Conservation (phyloP, 1,139 yeast species). For the Saccharomyces uvarum region DNA sequence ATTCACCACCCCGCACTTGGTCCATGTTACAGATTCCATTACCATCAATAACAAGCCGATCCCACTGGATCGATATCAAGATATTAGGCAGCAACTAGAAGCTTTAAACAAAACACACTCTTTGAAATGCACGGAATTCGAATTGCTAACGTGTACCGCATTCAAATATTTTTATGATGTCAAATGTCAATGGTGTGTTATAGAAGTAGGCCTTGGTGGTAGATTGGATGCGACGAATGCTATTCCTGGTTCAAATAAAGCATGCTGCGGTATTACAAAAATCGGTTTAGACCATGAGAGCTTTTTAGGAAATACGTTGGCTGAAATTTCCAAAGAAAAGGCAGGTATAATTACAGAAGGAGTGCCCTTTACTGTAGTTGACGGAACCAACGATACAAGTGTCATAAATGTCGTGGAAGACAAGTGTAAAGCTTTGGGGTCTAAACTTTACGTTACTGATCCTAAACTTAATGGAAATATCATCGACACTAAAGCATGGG, state of each 20-base stretch:
- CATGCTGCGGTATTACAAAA: conserved; percentile 71
- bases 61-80: conserved; percentile 39
- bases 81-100: conserved; percentile 35
- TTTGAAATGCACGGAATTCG: conserved; percentile 79
- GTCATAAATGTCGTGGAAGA: conserved; percentile 40
- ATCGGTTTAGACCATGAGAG: conserved; percentile 79
- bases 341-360: conserved; percentile 70
- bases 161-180: conserved; percentile 58
- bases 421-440: conserved; percentile 28
- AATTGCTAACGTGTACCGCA: conserved; percentile 75
- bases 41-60: conserved; percentile 56
- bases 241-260: conserved; percentile 35
- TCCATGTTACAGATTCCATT: conserved; percentile 68
- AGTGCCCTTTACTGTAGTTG: conserved; percentile 57
- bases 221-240: conserved; percentile 82
- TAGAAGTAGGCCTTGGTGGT: conserved; percentile 93
- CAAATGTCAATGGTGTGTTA: conserved; percentile 60
- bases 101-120: conserved; percentile 33
- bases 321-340: conserved; percentile 64
- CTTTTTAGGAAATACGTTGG: conserved; percentile 58
- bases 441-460: conserved; percentile 23
- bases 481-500: conserved; percentile 34
- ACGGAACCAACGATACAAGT: conserved; percentile 50
- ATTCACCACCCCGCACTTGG: conserved; percentile 81
- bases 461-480: neutral